These are phyloP conservation scores for Blepharisma japonicum DNA, from an alignment of 73 alveolate genomes.

Conservation along the genomic window DNA sequence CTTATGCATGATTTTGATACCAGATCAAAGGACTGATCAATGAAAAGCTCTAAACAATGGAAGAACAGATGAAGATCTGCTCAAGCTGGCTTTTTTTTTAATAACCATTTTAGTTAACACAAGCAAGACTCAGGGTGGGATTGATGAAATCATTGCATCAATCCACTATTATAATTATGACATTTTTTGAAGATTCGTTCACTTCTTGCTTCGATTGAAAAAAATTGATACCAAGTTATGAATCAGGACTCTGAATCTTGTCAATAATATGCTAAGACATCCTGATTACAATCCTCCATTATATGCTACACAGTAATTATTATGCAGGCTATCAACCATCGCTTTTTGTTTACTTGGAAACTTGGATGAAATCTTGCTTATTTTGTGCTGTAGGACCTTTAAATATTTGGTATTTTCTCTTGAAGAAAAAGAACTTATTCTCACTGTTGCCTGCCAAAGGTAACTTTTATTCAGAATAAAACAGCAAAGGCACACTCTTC, in stretches of 20 bases:
- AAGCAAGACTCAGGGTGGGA: constrained; percentile 17
- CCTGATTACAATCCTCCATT: constrained; percentile 5
- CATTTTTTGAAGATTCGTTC: neutral
- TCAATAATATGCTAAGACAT: neutral
- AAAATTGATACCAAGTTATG: neutral
- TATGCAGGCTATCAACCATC: neutral
- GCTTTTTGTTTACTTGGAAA: neutral
- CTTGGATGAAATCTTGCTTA: neutral
- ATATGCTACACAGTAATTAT: neutral
- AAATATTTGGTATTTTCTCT: neutral
- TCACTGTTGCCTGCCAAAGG: neutral
- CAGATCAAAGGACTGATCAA: neutral
- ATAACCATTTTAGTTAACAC: neutral
- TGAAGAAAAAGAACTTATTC: neutral
- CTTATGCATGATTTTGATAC: constrained; percentile 16
- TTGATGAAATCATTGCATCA: constrained; percentile 1
- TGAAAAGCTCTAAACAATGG: neutral
- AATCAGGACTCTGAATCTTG: neutral
- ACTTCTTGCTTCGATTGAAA: neutral
- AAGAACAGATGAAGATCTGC: neutral
- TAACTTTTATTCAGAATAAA: neutral
- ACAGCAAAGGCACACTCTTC: neutral
- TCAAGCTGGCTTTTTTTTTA: neutral
- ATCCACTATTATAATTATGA: neutral
- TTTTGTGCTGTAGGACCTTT: constrained; percentile 1